phyloP scores from a whole-genome alignment of 345 rosid genomes.

The Brassica juncea region DNA sequence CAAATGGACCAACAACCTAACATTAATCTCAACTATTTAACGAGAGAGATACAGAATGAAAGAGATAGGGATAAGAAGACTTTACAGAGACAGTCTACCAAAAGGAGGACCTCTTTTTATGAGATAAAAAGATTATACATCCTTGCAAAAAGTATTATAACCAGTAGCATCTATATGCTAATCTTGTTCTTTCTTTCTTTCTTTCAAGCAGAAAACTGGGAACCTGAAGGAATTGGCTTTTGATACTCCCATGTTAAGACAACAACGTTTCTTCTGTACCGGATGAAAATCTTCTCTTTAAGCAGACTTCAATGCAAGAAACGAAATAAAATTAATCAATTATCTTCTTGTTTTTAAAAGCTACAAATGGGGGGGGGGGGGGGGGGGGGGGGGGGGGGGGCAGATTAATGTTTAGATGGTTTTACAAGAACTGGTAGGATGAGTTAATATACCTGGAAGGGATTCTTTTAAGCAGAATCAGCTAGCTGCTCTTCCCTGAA shows the following conservation, averaged over 20 bases:
- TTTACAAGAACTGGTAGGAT: not conserved
- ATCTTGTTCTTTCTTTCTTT: not conserved
- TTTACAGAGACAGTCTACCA: slow-evolving; percentile 29
- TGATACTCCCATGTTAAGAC: not conserved
- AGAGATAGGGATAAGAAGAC: slow-evolving; percentile 5
- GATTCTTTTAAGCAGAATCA: slow-evolving; percentile 40
- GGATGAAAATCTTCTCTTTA: not conserved
- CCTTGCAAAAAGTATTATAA: slow-evolving; percentile 10
- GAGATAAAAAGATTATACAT: not conserved
- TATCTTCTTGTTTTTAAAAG: not conserved
- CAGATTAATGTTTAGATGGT: too few species aligned
- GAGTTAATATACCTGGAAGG: slow-evolving; percentile 22
- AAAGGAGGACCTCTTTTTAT: not conserved
- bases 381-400: too few species aligned
- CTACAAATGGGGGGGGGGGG: too few species aligned
- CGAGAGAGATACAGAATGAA: not conserved
- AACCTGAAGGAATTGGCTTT: not conserved
- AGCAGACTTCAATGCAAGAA: slow-evolving; percentile 2
- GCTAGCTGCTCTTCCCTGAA: slow-evolving; percentile 49
- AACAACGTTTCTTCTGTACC: slow-evolving; percentile 7
- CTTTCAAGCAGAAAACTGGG: not conserved
- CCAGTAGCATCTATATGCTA: not conserved
- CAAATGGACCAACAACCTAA: slow-evolving; percentile 29
- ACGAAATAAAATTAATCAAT: not conserved
- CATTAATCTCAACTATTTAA: slow-evolving; percentile 36